Percentiles rank a stretch among this genome's conserved stretches.
Conservation (phyloP, 2,329 filamentous ascomycete genomes). For the Aspergillus glaucus region DNA sequence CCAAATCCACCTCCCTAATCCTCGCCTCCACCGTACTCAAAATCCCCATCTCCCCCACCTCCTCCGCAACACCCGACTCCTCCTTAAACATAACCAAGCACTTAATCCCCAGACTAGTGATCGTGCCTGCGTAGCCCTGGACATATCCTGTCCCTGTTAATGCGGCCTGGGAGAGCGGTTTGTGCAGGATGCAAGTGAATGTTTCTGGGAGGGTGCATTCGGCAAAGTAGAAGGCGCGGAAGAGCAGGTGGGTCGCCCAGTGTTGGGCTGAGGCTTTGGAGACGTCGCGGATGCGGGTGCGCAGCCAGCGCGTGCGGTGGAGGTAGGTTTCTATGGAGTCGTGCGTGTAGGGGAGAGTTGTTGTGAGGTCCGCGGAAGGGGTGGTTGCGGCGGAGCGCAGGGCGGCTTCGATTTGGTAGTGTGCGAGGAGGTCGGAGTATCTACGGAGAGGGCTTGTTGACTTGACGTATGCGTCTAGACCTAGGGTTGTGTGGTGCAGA, state of each 20-base stretch:
- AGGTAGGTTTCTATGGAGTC: constrained; percentile 46
- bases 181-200: constrained; percentile 34
- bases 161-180: constrained; percentile 15
- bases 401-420: constrained; percentile 61
- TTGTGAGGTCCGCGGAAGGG: constrained; percentile 27
- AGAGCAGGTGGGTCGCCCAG: constrained; percentile 51
- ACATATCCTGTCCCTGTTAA: constrained; percentile 15
- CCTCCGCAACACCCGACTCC: constrained; percentile 10
- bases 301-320: constrained; percentile 35
- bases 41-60: constrained; percentile 21
- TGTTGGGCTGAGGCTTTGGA: constrained; percentile 31
- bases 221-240: constrained; percentile 52
- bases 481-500: constrained; percentile 46
- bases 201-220: constrained; percentile 47
- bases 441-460: constrained; percentile 57
- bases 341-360: constrained; percentile 46
- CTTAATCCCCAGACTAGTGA: constrained; percentile 26
- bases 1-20: constrained; percentile 29
- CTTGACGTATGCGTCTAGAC: constrained; percentile 50
- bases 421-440: constrained; percentile 54
- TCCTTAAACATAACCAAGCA: constrained; percentile 23
- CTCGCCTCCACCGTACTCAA: constrained; percentile 30
- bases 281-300: constrained; percentile 37
- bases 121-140: constrained; percentile 20
- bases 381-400: constrained; percentile 50